phyloP scores from a whole-genome alignment of 306 rosid genomes.

The Trichosanthes cucumerina region DNA sequence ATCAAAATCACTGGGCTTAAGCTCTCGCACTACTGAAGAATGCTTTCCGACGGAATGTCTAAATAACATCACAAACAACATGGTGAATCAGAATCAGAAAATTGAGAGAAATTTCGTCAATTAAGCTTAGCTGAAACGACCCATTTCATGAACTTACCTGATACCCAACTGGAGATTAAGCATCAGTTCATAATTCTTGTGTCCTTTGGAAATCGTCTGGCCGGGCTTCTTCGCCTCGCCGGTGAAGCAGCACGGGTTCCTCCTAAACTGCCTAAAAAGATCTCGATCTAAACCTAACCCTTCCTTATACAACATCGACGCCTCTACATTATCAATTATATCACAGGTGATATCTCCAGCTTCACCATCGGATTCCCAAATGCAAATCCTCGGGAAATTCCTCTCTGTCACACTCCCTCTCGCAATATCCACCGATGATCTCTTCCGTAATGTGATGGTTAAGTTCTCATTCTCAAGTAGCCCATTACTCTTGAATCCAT shows the following conservation, averaged over 20 bases:
- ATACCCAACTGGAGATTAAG: constrained; percentile 90
- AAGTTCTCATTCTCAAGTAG: constrained; percentile 29
- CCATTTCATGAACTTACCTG: constrained; percentile 28
- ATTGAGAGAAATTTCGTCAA: background rate
- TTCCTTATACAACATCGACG: constrained; percentile 47
- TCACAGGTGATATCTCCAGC: constrained; percentile 96
- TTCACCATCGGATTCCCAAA: constrained; percentile 94
- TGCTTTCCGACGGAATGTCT: constrained; percentile 90
- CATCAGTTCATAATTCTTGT: constrained; percentile 87
- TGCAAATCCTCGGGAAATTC: constrained; percentile 71
- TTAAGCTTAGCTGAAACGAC: background rate
- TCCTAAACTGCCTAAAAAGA: constrained; percentile 31
- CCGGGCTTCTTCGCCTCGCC: constrained; percentile 81
- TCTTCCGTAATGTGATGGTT: constrained; percentile 51
- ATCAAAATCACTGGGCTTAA: constrained; percentile 65
- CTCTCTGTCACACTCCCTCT: constrained; percentile 54
- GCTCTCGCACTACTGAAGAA: constrained; percentile 43
- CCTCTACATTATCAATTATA: constrained; percentile 79
- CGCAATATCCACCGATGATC: constrained; percentile 41
- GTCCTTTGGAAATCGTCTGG: constrained; percentile 65
- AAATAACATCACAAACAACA: background rate
- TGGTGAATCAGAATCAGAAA: background rate
- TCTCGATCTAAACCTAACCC: constrained; percentile 25
- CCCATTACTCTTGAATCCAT: constrained; percentile 17
- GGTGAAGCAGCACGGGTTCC: constrained; percentile 39